These are phyloP conservation scores for Suhomyces prunicola DNA, from an alignment of 805 yeast species.

Conservation along the genomic window DNA sequence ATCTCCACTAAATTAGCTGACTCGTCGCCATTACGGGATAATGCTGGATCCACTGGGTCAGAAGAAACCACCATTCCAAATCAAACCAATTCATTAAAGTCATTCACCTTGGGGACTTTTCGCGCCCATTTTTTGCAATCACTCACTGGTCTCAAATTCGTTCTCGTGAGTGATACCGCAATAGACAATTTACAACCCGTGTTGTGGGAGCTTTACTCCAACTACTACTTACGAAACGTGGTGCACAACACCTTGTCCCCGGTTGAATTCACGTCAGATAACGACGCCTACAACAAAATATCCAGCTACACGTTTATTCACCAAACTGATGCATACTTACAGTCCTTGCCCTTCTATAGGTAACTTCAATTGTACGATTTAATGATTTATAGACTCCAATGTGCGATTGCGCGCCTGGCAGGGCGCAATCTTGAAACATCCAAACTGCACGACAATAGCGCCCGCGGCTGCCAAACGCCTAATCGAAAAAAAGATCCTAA, in stretches of 20 bases:
- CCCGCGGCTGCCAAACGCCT: background rate
- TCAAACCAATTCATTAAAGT: conserved; percentile 35
- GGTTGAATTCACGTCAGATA: conserved; percentile 50
- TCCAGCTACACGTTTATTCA: conserved; percentile 53
- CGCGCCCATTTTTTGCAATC: conserved; percentile 80
- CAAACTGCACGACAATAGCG: background rate
- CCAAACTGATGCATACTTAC: conserved; percentile 48
- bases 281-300: conserved; percentile 38
- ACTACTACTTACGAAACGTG: conserved; percentile 56
- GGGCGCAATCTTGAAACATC: background rate
- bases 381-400: background rate
- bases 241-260: conserved; percentile 55
- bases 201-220: conserved; percentile 57
- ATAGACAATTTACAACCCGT: conserved; percentile 54
- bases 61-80: conserved; percentile 1
- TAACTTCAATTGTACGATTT: background rate
- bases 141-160: conserved; percentile 72
- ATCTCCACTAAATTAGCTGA: conserved; percentile 56
- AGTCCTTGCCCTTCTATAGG: conserved; percentile 27
- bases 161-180: conserved; percentile 64
- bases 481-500: background rate
- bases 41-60: conserved; percentile 9
- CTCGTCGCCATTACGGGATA: conserved; percentile 14
- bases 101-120: conserved; percentile 71
- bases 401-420: background rate